Base-by-base conservation (phyloP, 192 early-diverging fungal species). In the Linnemannia elongata region DNA sequence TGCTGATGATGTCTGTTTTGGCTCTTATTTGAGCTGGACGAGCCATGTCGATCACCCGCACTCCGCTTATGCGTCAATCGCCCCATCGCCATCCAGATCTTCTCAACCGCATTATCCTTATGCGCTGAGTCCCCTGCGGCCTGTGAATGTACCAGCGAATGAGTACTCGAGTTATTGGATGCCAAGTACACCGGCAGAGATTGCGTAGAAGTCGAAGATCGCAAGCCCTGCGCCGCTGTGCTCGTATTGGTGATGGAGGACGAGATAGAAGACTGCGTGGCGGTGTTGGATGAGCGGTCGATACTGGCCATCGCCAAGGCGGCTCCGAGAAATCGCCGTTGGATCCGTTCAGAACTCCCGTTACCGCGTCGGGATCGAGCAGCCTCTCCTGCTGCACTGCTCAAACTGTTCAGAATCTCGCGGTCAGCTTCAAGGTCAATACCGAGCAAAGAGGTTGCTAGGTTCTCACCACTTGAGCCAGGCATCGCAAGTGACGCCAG, bases 351-450 rank as follows among this genome's bases (percentile, higher is more conserved):
- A 15, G 60, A 66, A 33, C 60, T 66, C 9, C 60, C 24, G 9
- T 24, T 60, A 24, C 76, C 66, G 24, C 82, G 82, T 15, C 85
- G 79, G 0, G 80, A 87, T 33, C 71, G 72, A 4, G 85, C 85
- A 9, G 76, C 75, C 30, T 87, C 85, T 38, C 38, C 85, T 4
- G 76, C 85, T 9, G 76, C 85, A 33, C 66, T 87, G 17, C 47
- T 81, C 71, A 86, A 55, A 13, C 79, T 54, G n/a, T 76, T n/a
- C 45, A 86, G 20, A 0, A 71, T 49, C 1, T 74, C 83, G 0
- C 7, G 24, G n/a, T 55, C 33, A 27, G 69, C 13, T 6, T 70
- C 42, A 5, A 2, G 6, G 9, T 47, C 38, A 52, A 20, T 6
- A 3, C 30, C 39, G 1, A 44, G n/a, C 39, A 41, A 66, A 42